Base-by-base conservation (phyloP, 805 yeast species). In the Priceomyces medius region DNA sequence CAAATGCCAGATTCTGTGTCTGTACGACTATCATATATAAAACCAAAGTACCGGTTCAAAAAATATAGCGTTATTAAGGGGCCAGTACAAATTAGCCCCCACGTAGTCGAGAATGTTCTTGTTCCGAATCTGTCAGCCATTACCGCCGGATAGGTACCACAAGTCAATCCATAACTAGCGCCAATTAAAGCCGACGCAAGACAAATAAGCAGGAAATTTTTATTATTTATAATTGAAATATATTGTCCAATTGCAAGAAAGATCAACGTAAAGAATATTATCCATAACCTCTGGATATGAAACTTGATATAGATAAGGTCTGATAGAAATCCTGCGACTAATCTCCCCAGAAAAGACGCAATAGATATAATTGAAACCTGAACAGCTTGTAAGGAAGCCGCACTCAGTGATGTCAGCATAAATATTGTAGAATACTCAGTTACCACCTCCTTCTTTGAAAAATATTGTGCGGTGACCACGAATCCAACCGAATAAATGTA, bases 61-160 rank as follows among this genome's bases (percentile, higher is more conserved):
- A 68, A 38, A 50, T 76, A 78, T 31, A 85, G 73, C 0, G 77
- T 64, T 3, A 78, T 34, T 16, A 83, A 61, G 1, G 88, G 88
- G 6, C 90, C 90, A 0, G 88, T 80, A 18, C 89, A 82, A 12
- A 80, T 61, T 31, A 85, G 62, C 0, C 91, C 88, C 91, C 93
- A 85, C 1, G 83, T 72, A 0, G 90, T 83, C 17, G 88, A 80
- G 56, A 83, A 85, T 0, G 80, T 74, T 5, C 63, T 69, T 0
- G 86, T 74, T 2, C 90, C 90, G 63, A 83, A 84, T 10, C 71
- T 65, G 47, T 85, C 95, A 0, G 89, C 89, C 20, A 84, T 71
- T 2, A 83, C 72, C 1, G 90, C 84, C 3, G 95, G 95, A 56
- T 81, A 81, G 0, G 83, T 77, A 0, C 91, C 91, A 63, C 81